Percentiles rank a stretch among this genome's conserved stretches.
Conservation (phyloP, 2,329 filamentous ascomycete genomes). For the Ilyonectria robusta region DNA sequence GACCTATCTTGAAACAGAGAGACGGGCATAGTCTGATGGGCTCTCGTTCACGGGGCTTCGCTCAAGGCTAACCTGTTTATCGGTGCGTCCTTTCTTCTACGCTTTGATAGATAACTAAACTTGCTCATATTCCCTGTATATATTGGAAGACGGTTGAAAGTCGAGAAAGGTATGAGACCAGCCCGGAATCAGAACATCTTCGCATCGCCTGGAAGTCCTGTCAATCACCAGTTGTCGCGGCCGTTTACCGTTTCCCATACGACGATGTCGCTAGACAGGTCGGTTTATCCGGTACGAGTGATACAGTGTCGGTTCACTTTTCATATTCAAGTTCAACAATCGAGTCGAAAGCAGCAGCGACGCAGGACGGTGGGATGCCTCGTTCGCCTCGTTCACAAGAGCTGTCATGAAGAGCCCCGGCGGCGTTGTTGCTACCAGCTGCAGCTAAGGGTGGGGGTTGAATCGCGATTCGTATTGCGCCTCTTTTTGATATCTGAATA, state of each 20-base stretch:
- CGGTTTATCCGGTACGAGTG: not conserved
- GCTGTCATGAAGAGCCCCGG: constrained; percentile 15
- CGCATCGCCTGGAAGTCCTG: constrained; percentile 6
- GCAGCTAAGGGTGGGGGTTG: constrained; percentile 12
- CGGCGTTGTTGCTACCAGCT: constrained; percentile 10
- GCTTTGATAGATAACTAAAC: not conserved
- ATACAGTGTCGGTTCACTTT: constrained; percentile 17
- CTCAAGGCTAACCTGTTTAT: constrained; percentile 26
- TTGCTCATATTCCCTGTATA: not conserved
- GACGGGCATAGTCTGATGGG: constrained; percentile 31
- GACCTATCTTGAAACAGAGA: constrained; percentile 26
- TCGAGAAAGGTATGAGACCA: constrained; percentile 6
- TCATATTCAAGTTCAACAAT: constrained; percentile 13
- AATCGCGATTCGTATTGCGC: constrained; percentile 3
- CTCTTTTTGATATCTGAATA: constrained; percentile 11
- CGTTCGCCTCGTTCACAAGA: not conserved
- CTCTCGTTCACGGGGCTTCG: constrained; percentile 12
- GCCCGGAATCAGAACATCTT: not conserved
- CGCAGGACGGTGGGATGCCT: not conserved
- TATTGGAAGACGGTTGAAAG: constrained; percentile 24
- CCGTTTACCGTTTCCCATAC: constrained; percentile 7
- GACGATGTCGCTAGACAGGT: not conserved
- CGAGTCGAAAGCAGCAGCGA: not conserved
- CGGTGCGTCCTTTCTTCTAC: constrained; percentile 1
- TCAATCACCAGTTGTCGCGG: not conserved